phyloP scores from a whole-genome alignment of 2,329 filamentous ascomycete genomes.

The Cladorrhinum sp. region DNA sequence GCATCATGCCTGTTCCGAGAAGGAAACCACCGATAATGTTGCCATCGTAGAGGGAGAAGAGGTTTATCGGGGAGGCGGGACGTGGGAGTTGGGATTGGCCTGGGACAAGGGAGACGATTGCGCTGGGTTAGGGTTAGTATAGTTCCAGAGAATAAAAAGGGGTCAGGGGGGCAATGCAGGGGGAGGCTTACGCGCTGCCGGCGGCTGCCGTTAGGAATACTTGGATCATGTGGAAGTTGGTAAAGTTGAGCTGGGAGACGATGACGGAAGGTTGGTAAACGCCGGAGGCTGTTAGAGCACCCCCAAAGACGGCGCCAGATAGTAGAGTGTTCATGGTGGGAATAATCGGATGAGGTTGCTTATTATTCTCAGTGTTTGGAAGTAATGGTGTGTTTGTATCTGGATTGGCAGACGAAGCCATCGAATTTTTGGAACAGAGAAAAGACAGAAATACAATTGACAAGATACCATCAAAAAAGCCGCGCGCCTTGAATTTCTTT shows the following conservation, averaged over 20 bases:
- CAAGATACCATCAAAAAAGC: neutral
- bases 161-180: neutral
- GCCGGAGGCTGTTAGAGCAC: constrained; percentile 57
- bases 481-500: neutral
- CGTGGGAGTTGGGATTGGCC: constrained; percentile 47
- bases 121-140: constrained; percentile 12
- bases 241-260: constrained; percentile 56
- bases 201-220: constrained; percentile 62
- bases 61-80: constrained; percentile 48
- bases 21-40: constrained; percentile 63
- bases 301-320: constrained; percentile 59
- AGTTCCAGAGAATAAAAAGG: neutral
- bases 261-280: constrained; percentile 61
- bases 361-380: neutral
- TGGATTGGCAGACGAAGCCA: too few species aligned
- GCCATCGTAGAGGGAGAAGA: constrained; percentile 57
- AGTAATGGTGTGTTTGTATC: neutral
- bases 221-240: constrained; percentile 65
- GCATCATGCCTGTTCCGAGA: constrained; percentile 63
- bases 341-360: neutral
- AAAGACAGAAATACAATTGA: neutral
- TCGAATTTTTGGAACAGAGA: neutral
- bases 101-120: constrained; percentile 43
- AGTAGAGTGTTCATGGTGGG: constrained; percentile 14
- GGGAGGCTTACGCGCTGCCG: constrained; percentile 53